Base-by-base conservation (phyloP, 176 grass and related monocot species). In the Oryza punctata region DNA sequence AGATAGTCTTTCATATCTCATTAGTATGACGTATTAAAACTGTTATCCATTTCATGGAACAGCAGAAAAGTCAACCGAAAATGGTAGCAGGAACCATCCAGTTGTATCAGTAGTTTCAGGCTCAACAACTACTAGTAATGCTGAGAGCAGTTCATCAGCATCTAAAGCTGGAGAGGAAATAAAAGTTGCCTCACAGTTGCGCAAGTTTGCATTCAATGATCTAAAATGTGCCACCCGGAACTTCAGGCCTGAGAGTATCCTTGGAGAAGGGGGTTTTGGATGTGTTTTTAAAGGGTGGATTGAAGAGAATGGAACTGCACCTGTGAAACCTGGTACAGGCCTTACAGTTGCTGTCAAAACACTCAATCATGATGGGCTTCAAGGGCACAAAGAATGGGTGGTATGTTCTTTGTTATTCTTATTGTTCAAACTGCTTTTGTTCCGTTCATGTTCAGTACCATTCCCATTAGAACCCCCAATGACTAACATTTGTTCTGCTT, bases 211-310 rank as follows among this genome's bases (percentile, higher is more conserved):
- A 80, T 95, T 95, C 88, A 92, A 78, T 78, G 93, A 95, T 85
- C 88, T 95, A 29, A 95, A 95, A 87, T 84, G 79, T 60, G 93
- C 93, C 44, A 95, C 93, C 1, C 78, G 93, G 91, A 95, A 95
- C 82, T 95, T 95, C 84, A 86, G 88, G 71, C 93, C 93, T 10
- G 93, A 95, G 65, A 90, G 87, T 80, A 88, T 95, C 77, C 93
- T 95, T 69, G 93, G 93, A 27, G 90, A 95, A 79, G 93, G 93
- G 23, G 93, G 93, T 61, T 95, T 95, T 86, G 93, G 93, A 76
- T 95, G 93, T 92, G 93, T 95, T 81, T 95, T 95, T 73, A 95
- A 95, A 89, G 93, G 93, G 21, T 95, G 93, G 93, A 90, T 95
- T 23, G 90, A 95, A 80, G 93, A 95, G 85, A 95, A 95, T 14